Base-by-base conservation (phyloP, 306 rosid genomes). In the Lagenaria siceraria region DNA sequence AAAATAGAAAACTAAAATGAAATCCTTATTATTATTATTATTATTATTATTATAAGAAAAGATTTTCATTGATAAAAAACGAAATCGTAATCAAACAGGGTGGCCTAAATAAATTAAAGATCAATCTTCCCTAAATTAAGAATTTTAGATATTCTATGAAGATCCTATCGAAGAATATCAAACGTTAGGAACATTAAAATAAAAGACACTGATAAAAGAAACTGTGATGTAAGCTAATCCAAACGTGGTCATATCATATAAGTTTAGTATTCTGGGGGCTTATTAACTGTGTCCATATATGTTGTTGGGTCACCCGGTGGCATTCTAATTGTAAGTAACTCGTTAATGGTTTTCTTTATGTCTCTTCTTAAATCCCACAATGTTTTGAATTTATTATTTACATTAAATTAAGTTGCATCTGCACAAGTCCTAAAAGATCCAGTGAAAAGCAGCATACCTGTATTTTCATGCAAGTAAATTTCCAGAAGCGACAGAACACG, bases 381-480 rank as follows among this genome's bases (percentile, higher is more conserved):
- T 69, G 27, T 66, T 21, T 11, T 12, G 14, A 10, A 42, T 69
- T 12, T 42, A 68, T 43, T 22, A 33, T 19, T 65, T n/a, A 36
- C 1, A 33, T 66, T 18, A 64, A 24, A 29, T 19, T 65, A 68
- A 68, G 13, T 19, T 49, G n/a, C 17, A 51, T 46, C 76, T 48
- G 61, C 77, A 25, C 25, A 51, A 25, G 19, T 69, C 75, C 55
- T 43, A 9, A 10, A 73, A 51, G 43, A 51, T 49, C 62, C 77
- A 27, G 58, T 31, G 8, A 48, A 18, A 72, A 72, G 77, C 3
- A 71, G 4, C 87, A 86, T 82, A 81, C 99, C 96, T 80, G 97
- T 89, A 88, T 92, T 92, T 86, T 96, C 97, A 80, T 88, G 96
- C 73, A 96, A 89, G 90, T 87, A 96, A 80, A 96, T 88, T 86